A percentile compares a stretch with the other conserved stretches of the same genome.
Conservation (phyloP, 2,329 filamentous ascomycete species). For the Rutstroemia sp. region DNA sequence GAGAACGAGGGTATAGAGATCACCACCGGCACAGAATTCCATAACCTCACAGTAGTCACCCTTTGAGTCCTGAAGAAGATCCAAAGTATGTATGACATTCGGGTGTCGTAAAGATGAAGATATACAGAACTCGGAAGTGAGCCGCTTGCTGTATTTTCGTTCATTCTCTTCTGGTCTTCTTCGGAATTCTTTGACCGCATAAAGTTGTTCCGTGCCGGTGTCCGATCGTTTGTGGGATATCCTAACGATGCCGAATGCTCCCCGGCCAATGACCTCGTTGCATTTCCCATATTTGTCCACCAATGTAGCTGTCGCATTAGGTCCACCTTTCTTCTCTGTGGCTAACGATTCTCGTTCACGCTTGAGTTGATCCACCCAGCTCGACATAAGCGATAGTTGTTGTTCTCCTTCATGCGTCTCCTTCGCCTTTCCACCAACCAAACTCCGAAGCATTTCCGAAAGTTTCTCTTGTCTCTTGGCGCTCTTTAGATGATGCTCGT, state of each 20-base stretch:
- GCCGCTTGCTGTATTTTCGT: slow-evolving; percentile 95
- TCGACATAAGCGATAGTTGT: slow-evolving; percentile 87
- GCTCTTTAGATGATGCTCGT: slow-evolving; percentile 84
- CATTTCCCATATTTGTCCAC: slow-evolving; percentile 98
- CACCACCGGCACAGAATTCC: slow-evolving; percentile 96
- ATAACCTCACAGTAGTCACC: slow-evolving; percentile 98
- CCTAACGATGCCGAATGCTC: slow-evolving; percentile 93
- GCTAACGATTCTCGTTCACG: slow-evolving; percentile 74
- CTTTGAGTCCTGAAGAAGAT: slow-evolving; percentile 91
- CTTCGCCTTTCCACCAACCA: slow-evolving; percentile 75
- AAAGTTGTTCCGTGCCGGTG: slow-evolving; percentile 79
- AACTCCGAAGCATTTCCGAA: slow-evolving; percentile 79
- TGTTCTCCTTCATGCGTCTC: slow-evolving; percentile 57
- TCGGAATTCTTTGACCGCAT: slow-evolving; percentile 97
- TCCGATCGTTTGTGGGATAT: slow-evolving; percentile 95
- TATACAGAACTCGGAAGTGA: slow-evolving; percentile 97
- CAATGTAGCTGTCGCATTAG: slow-evolving; percentile 68
- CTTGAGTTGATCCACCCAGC: slow-evolving; percentile 90
- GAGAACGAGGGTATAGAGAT: slow-evolving; percentile 88
- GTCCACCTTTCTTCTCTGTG: slow-evolving; percentile 68
- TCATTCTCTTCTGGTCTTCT: slow-evolving; percentile 88
- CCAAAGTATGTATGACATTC: slow-evolving; percentile 96
- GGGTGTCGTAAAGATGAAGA: slow-evolving; percentile 94
- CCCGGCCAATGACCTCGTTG: slow-evolving; percentile 91
- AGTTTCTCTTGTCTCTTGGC: slow-evolving; percentile 92